Conservation (phyloP, 2,329 filamentous ascomycete species). For the Cordyceps pruinosa region DNA sequence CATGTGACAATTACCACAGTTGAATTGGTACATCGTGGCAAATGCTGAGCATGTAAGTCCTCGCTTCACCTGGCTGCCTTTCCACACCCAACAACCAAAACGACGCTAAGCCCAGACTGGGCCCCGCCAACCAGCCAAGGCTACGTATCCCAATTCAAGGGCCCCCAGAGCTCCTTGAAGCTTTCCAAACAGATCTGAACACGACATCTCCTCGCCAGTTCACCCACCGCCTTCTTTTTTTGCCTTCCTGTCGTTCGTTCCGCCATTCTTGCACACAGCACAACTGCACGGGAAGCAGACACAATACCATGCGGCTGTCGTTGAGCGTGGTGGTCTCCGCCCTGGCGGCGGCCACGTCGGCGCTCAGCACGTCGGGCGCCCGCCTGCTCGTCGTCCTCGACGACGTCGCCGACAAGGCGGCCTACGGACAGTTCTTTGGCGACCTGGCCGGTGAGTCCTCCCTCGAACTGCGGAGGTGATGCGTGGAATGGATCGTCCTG, state of each 20-base stretch:
- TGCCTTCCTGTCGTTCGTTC: neutral
- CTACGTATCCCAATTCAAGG: slow-evolving; percentile 13
- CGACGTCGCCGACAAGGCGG: slow-evolving; percentile 69
- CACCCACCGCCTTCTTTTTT: neutral
- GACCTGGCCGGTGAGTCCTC: slow-evolving; percentile 59
- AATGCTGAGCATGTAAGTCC: neutral
- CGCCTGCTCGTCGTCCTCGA: slow-evolving; percentile 83
- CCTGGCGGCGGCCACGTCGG: slow-evolving; percentile 60
- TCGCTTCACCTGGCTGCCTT: neutral
- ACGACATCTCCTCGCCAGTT: neutral
- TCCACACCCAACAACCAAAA: neutral
- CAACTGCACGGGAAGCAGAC: neutral
- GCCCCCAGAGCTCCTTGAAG: slow-evolving; percentile 11
- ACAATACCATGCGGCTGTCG: slow-evolving; percentile 60
- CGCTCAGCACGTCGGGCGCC: slow-evolving; percentile 70
- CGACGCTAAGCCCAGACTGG: slow-evolving; percentile 6
- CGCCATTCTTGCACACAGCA: neutral
- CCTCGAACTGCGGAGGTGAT: neutral
- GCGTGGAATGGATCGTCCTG: neutral
- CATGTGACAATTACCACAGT: no score
- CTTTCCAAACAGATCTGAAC: slow-evolving; percentile 8
- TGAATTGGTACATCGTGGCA: no score
- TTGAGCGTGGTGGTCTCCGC: slow-evolving; percentile 63
- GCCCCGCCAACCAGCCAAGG: slow-evolving; percentile 5
- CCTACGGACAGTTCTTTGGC: slow-evolving; percentile 74